Evolutionary conservation across 2,329 filamentous ascomycete species (phyloP), one percentile per base, ranked within the genome.

Genomic region (Penicillium sp.): DNA sequence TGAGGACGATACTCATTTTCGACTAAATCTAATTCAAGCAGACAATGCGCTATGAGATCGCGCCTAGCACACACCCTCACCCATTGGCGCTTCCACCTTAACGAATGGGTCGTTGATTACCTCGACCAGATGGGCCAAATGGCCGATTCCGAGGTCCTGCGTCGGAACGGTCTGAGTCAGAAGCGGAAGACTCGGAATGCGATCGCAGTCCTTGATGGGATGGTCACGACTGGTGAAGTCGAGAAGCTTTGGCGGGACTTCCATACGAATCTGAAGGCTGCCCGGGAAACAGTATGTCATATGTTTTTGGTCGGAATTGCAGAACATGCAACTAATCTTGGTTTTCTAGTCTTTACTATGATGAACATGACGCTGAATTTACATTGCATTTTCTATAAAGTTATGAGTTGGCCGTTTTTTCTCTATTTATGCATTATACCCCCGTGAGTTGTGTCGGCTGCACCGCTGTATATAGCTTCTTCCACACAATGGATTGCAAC

Each of bases 41-140:
- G 76, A 58, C 80, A 81, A 58, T 90, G 87, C 76, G 84, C 82
- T 66, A 74, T 76, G 31, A 88, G 88, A 62, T 89, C 90, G 0
- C 80, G 86, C 61, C 87, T 87, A 39, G 87, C 89, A 0, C 90
- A 93, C 68, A 82, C 82, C 1, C 80, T 93, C 3, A 81, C 86
- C 4, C 90, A 95, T 74, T 93, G 90, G 90, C 87, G 88, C 55
- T 84, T 84, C 58, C 84, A 87, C 46, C 83, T 93, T n/a, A 87
- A 90, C 67, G 82, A 87, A 61, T 90, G 84, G 82, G 87, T 93
- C 0, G 79, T 88, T 24, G 80, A 82, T 27, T 84, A 83, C 52
- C 82, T 95, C 0, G 73, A 80, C 24, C 72, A 72, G 1, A 79
- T 87, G 57, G 86, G 85, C 0, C 81, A 88, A 61, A 79, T 88